Evolutionary conservation across 2,329 filamentous ascomycete genomes (phyloP), one percentile per base, ranked within the genome.

Genomic region (Gremmenia infestans): DNA sequence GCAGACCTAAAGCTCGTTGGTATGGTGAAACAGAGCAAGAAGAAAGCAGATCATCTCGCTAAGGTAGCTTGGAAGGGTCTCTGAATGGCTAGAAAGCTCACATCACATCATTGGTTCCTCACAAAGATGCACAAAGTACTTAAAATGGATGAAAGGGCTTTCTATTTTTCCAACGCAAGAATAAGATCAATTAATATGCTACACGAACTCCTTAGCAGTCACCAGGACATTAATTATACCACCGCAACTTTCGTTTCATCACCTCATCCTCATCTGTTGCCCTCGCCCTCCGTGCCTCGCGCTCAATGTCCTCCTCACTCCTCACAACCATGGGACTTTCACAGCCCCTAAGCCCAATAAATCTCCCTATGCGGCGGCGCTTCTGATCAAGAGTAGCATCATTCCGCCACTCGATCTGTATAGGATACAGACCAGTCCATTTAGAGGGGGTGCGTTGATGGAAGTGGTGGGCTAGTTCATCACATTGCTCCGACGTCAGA

Each of bases 21-120:
- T 7, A 87, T 97, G 73, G 81, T 97, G 59, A 97, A 94, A 75
- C 80, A 81, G 59, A 97, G 88, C 68, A 89, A 87, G 73, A 96
- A 92, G 78, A 96, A 96, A 78, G 83, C 86, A 23, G 94, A 97
- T 70, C 93, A 97, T 73, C 76, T 97, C 63, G 86, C 90, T 40
- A 97, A 97, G 76, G 78, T 91, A 37, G 75, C 79, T 51, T 89
- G 86, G 84, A 91, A 88, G 70, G 94, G 93, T 65, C 75, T 94
- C 59, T 84, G 66, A 72, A 25, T 19, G 19, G 19, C 5, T 4
- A 17, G 11, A n/a, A 22, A 22, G 19, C 12, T 42, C 9, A 15
- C 8, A 17, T 45, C 22, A 19, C 11, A 45, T 45, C 7, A 45
- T 22, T 19, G 17, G 11, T 22, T 25, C 22, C 19, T 45, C 42